phyloP scores from a whole-genome alignment of 2,329 filamentous ascomycete genomes.

The Acarospora socialis region DNA sequence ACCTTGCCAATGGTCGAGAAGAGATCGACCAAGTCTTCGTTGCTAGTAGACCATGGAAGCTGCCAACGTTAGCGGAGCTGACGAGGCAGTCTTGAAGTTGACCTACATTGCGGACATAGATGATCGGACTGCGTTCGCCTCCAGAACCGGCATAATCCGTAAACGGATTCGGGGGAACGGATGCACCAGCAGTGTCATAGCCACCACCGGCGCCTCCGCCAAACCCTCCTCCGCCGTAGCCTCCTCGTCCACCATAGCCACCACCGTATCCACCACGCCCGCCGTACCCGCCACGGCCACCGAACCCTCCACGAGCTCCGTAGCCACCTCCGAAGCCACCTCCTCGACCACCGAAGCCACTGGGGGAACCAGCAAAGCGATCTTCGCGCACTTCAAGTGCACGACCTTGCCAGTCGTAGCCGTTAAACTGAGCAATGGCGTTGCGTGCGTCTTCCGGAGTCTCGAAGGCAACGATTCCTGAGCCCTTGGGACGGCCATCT shows the following conservation, averaged over 20 bases:
- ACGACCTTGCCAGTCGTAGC: conserved; percentile 96
- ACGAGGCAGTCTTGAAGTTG: not conserved
- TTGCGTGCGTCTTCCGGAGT: conserved; percentile 87
- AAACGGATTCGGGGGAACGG: conserved; percentile 35
- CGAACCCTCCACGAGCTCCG: conserved; percentile 28
- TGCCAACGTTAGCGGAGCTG: conserved; percentile 28
- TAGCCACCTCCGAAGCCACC: conserved; percentile 39
- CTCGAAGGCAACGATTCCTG: conserved; percentile 93
- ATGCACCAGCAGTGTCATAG: conserved; percentile 35
- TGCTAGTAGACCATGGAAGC: conserved; percentile 98
- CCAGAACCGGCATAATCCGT: conserved; percentile 20
- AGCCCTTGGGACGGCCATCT: conserved; percentile 88
- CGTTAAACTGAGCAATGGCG: conserved; percentile 94
- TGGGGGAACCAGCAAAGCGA: conserved; percentile 58
- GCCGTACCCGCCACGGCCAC: conserved; percentile 45
- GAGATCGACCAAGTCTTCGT: conserved; percentile 89
- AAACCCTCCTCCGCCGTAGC: conserved; percentile 22
- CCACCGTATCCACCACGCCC: conserved; percentile 34
- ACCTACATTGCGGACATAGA: conserved; percentile 95
- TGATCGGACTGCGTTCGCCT: conserved; percentile 59
- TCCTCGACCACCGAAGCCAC: conserved; percentile 29
- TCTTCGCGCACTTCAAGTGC: conserved; percentile 91
- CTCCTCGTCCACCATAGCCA: conserved; percentile 28
- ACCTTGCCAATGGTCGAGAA: conserved; percentile 98
- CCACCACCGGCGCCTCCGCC: conserved; percentile 30